Percentiles rank a stretch among this genome's conserved stretches.
Evolutionary conservation across 192 early-diverging fungal genomes (phyloP).

Genomic region (Radiomyces spectabilis): DNA sequence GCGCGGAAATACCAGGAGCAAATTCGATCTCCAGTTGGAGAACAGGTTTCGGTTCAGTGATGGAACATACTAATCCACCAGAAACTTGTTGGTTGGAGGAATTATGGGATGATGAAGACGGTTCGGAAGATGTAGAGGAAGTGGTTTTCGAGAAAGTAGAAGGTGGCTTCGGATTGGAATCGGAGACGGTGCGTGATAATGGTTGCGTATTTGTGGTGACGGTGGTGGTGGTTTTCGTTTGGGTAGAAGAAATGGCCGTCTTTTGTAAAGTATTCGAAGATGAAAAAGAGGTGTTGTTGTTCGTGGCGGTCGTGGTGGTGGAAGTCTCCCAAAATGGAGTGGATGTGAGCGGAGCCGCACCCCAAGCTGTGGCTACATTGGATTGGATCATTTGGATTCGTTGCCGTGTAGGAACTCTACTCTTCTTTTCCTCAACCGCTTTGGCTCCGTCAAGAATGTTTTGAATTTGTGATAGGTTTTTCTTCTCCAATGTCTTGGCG

Average conservation of each 20-base stretch:
- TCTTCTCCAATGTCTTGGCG: too few species aligned
- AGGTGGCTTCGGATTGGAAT: neutral
- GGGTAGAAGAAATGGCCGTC: neutral
- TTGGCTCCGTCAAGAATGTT: too few species aligned
- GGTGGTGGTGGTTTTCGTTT: neutral
- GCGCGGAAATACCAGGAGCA: slow-evolving; percentile 6
- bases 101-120: neutral
- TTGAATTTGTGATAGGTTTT: too few species aligned
- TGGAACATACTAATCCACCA: neutral
- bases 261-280: too few species aligned
- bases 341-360: neutral
- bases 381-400: too few species aligned
- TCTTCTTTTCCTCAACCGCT: too few species aligned
- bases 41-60: neutral
- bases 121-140: neutral
- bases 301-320: neutral
- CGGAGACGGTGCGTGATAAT: too few species aligned
- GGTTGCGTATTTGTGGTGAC: neutral
- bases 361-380: slow-evolving; percentile 19
- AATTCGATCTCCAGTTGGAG: slow-evolving; percentile 12
- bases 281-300: too few species aligned
- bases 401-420: too few species aligned
- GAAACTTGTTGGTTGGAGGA: neutral
- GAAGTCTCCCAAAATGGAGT: slow-evolving; percentile 26
- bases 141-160: neutral